Evolutionary conservation across 805 yeast genomes (phyloP).

Genomic region (Nakazawaea molendinolei): DNA sequence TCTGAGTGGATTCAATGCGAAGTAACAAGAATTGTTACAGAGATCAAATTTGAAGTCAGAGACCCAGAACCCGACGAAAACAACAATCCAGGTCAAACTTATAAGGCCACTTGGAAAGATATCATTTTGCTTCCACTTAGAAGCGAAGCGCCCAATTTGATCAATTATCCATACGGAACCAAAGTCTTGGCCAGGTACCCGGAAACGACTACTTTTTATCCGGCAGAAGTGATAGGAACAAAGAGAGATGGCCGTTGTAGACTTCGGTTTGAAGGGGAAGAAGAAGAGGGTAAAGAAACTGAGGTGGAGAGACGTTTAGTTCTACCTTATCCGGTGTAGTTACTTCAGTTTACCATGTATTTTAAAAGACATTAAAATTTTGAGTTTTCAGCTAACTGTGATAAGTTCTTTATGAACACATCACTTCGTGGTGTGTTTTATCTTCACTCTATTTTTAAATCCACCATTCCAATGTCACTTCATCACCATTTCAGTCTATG

Average conservation of each 20-base stretch:
- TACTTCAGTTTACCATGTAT: too few relatives aligned
- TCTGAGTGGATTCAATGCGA: slow-evolving; percentile 95
- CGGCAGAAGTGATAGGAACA: slow-evolving; percentile 82
- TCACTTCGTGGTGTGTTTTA: too few relatives aligned
- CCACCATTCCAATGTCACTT: too few relatives aligned
- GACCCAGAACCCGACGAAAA: slow-evolving; percentile 98
- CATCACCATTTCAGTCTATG: too few relatives aligned
- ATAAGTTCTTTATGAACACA: too few relatives aligned
- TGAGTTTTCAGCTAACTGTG: too few relatives aligned
- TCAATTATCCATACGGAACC: slow-evolving; percentile 64
- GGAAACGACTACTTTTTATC: slow-evolving; percentile 94
- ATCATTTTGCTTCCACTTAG: slow-evolving; percentile 62
- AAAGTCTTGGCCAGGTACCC: slow-evolving; percentile 92
- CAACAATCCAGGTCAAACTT: slow-evolving; percentile 81
- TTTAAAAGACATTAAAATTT: too few relatives aligned
- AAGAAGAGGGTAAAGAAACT: slow-evolving; percentile 91
- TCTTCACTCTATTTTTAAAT: too few relatives aligned
- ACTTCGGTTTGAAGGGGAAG: slow-evolving; percentile 91
- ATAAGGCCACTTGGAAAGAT: slow-evolving; percentile 78
- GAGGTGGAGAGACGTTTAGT: slow-evolving; percentile 85
- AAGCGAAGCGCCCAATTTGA: slow-evolving; percentile 32
- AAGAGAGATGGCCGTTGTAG: slow-evolving; percentile 72
- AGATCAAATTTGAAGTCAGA: slow-evolving; percentile 66
- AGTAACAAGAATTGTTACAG: slow-evolving; percentile 69
- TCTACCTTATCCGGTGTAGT: slow-evolving; percentile 75